Evolutionary conservation across 2,329 filamentous ascomycete genomes (phyloP), one percentile per base, ranked within the genome.

Genomic region (Alternaria angustiovoidea): DNA sequence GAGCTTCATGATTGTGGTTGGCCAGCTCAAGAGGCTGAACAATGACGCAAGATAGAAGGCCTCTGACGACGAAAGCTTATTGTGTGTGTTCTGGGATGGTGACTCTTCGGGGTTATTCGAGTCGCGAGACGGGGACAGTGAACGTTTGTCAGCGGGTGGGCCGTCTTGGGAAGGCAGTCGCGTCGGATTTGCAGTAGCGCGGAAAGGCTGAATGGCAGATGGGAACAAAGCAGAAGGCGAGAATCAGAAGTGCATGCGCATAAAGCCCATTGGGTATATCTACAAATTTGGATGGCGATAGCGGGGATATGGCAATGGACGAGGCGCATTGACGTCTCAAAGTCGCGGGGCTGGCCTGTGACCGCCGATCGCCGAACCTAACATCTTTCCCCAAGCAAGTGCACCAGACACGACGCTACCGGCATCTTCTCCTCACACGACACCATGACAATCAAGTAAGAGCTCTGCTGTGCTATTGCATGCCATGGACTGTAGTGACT

Each of bases 1-100:
- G 76, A 96, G 84, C 83, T 92, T 92, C 82, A 92, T 92, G 84
- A 86, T 89, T 59, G 42, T 54, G 32, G 18, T 36, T 42, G 38
- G 26, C 2, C 20, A 4, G 6, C 7, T n/a, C 6, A 42, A 24
- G 11, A 5, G 20, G 46, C 14, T 22, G 20, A 38, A 18, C 16
- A 14, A 49, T 24, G 2, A 38, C 46, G 46, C 30, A 24, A 38
- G 32, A 49, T n/a, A 24, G 20, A 36, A 11, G 7, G 20, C 18
- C 34, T 48, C 46, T 36, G 32, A 38, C 22, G 30, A 49, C 30
- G 30, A 36, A 16, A 24, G 46, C 14, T 4, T 16, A 6, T 26
- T 36, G 12, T 49, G 12, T 26, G 24, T 26, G n/a, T 57, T 22
- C 8, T 20, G 18, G 11, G 20, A 42, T 30, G n/a, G 54, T 22